Percentiles rank a stretch among this genome's conserved stretches.
Evolutionary conservation across 805 yeast species (phyloP).

Genomic region (Wickerhamomyces hampshirensis): DNA sequence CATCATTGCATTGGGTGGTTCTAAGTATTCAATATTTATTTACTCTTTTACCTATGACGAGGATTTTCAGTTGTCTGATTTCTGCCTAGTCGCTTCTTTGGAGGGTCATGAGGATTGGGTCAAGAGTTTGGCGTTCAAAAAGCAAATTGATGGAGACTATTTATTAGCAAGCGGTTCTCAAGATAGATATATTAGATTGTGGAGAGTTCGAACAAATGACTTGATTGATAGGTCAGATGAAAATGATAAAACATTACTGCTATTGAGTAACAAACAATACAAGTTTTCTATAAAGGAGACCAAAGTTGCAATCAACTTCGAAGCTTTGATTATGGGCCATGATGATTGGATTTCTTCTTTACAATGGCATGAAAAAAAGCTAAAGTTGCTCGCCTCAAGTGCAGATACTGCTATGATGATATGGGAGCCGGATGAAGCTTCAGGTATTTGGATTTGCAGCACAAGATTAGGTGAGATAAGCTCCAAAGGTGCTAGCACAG

Average conservation of each 20-base stretch:
- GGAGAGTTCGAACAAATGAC: slow-evolving; percentile 66
- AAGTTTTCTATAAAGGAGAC: slow-evolving; percentile 40
- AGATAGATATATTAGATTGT: slow-evolving; percentile 85
- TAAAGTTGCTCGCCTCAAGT: slow-evolving; percentile 73
- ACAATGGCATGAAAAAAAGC: slow-evolving; percentile 61
- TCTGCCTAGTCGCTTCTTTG: slow-evolving; percentile 45
- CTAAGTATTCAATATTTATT: slow-evolving; percentile 49
- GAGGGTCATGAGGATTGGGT: slow-evolving; percentile 98
- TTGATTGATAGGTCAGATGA: slow-evolving; percentile 53
- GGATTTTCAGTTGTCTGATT: slow-evolving; percentile 13
- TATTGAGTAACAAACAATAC: slow-evolving; percentile 70
- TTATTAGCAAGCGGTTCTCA: slow-evolving; percentile 87
- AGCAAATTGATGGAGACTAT: slow-evolving; percentile 43
- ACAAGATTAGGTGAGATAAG: slow-evolving; percentile 86
- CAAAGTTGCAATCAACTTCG: slow-evolving; percentile 65
- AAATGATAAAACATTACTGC: slow-evolving; percentile 43
- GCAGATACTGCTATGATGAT: slow-evolving; percentile 92
- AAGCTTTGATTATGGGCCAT: slow-evolving; percentile 94
- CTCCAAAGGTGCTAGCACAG: slow-evolving; percentile 95
- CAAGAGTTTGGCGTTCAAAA: slow-evolving; percentile 58
- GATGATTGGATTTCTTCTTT: slow-evolving; percentile 95
- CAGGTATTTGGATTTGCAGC: slow-evolving; percentile 87
- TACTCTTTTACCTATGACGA: slow-evolving; percentile 37
- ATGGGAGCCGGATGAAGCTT: slow-evolving; percentile 83
- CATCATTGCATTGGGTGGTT: slow-evolving; percentile 70